Conservation (phyloP, 1,139 yeast genomes). For the Lodderomyces parapsilosis region DNA sequence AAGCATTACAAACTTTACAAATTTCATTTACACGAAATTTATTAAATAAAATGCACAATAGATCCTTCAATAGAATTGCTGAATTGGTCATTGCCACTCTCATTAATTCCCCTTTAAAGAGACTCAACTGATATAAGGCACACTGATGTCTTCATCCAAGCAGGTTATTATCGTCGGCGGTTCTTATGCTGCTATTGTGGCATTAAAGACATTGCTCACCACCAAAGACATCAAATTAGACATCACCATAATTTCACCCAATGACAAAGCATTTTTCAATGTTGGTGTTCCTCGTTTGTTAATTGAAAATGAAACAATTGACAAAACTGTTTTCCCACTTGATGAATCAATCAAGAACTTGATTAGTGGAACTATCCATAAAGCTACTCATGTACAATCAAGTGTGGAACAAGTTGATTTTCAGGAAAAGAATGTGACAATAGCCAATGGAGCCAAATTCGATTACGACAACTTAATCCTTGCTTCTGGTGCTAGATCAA, state of each 20-base stretch:
- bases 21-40: not conserved
- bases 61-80: too few relatives aligned
- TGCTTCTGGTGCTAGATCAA: constrained; percentile 31
- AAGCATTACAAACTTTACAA: not conserved
- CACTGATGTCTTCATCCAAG: constrained; percentile 4
- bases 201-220: constrained; percentile 21
- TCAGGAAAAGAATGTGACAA: constrained; percentile 12
- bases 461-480: constrained; percentile 31
- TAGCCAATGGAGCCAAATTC: constrained; percentile 11
- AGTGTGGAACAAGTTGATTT: constrained; percentile 25
- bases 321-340: constrained; percentile 20
- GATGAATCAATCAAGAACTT: constrained; percentile 17
- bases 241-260: constrained; percentile 20
- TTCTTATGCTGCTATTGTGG: constrained; percentile 30
- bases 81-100: too few relatives aligned
- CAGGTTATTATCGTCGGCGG: constrained; percentile 34
- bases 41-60: too few relatives aligned
- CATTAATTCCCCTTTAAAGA: too few relatives aligned
- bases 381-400: constrained; percentile 19
- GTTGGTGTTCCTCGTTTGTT: constrained; percentile 33
- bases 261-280: constrained; percentile 19
- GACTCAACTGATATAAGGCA: not conserved
- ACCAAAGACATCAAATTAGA: constrained; percentile 11
- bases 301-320: constrained; percentile 22
- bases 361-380: constrained; percentile 13